phyloP scores from a whole-genome alignment of 2,329 filamentous ascomycete species.

The Cladophialophora immunda region DNA sequence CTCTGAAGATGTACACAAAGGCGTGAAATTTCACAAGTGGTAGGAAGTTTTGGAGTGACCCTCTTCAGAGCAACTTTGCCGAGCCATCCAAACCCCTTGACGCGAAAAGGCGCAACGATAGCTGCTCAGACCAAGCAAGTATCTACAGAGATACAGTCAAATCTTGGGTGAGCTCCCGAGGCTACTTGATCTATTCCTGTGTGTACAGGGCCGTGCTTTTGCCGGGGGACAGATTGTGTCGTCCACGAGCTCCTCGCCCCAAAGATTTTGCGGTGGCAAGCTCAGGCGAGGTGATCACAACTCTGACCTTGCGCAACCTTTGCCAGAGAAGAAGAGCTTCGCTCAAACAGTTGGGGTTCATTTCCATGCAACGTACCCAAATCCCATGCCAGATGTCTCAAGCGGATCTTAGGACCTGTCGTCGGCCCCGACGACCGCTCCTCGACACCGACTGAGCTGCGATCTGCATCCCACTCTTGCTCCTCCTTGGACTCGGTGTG shows the following conservation, averaged over 20 bases:
- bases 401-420: background rate
- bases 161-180: background rate
- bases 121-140: background rate
- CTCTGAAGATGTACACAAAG: background rate
- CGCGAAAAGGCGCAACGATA: background rate
- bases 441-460: background rate
- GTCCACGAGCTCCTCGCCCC: background rate
- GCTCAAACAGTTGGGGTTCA: background rate
- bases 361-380: background rate
- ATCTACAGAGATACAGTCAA: background rate
- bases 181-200: background rate
- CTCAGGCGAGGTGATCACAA: background rate
- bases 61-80: conserved; percentile 16
- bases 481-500: background rate
- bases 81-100: background rate
- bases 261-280: background rate
- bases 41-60: no score
- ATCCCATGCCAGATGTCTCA: background rate
- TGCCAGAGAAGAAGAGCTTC: background rate
- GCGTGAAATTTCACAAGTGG: conserved; percentile 2
- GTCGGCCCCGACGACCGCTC: background rate
- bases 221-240: background rate
- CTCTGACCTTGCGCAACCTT: background rate
- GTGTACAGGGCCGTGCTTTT: background rate
- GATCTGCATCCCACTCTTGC: background rate